These are phyloP conservation scores for Mimosa bimucronata DNA, from an alignment of 306 rosid species.

Conservation along the genomic window DNA sequence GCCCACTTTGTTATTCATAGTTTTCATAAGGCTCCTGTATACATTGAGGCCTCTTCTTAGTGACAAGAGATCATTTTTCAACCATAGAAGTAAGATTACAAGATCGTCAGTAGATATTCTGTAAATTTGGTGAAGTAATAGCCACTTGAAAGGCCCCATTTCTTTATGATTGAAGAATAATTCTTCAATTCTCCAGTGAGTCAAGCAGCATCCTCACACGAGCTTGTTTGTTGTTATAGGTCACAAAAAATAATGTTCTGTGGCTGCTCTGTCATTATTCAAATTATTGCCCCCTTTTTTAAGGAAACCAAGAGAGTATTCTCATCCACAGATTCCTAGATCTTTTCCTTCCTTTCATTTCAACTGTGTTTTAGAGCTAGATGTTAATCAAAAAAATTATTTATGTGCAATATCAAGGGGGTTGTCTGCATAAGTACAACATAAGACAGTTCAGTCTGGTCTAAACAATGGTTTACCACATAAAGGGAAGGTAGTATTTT, in stretches of 20 bases:
- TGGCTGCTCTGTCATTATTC: neutral
- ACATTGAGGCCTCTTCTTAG: neutral
- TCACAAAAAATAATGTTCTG: neutral
- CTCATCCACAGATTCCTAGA: neutral
- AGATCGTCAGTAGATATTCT: neutral
- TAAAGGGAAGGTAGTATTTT: neutral
- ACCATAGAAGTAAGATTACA: neutral
- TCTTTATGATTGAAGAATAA: neutral
- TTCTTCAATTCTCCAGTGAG: neutral
- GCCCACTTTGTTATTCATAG: neutral
- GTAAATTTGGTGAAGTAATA: neutral
- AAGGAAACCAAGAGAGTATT: neutral
- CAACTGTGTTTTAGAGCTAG: neutral
- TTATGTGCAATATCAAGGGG: neutral
- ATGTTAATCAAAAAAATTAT: neutral
- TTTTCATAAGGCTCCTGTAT: neutral
- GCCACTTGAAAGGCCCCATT: neutral
- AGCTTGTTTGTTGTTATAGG: neutral
- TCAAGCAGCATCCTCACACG: neutral
- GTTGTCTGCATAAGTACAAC: neutral
- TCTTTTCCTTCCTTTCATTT: neutral
- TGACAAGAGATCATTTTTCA: neutral
- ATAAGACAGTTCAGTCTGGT: conserved; percentile 12
- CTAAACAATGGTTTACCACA: neutral
- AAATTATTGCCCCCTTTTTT: neutral